Percentiles rank a stretch among this genome's conserved stretches.
Conservation (phyloP, 768 basidiomycete genomes). For the Brasilioporus rufonigricans region DNA sequence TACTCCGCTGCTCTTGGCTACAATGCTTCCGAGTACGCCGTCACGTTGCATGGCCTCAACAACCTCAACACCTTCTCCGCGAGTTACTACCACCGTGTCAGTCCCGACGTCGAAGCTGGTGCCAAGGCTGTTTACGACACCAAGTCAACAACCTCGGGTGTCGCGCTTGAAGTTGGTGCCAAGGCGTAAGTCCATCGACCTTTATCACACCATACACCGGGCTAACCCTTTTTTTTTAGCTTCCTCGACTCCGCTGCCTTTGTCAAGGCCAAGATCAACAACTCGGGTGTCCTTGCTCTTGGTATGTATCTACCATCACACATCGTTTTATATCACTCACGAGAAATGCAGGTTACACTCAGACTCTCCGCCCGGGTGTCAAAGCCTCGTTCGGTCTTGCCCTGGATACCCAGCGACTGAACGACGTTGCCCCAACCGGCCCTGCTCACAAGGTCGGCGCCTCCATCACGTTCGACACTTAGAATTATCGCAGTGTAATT, state of each 20-base stretch:
- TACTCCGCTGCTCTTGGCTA: slow-evolving; percentile 93
- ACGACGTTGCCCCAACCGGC: slow-evolving; percentile 61
- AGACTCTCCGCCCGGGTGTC: slow-evolving; percentile 90
- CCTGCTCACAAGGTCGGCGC: slow-evolving; percentile 85
- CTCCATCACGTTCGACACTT: slow-evolving; percentile 71
- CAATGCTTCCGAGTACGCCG: slow-evolving; percentile 94
- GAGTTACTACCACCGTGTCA: slow-evolving; percentile 98
- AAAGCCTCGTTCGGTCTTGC: slow-evolving; percentile 93
- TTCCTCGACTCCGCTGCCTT: slow-evolving; percentile 88
- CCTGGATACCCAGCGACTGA: slow-evolving; percentile 90
- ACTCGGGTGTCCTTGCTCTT: slow-evolving; percentile 84
- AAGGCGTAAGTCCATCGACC: slow-evolving; percentile 67
- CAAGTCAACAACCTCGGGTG: slow-evolving; percentile 83
- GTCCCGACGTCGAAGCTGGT: slow-evolving; percentile 87
- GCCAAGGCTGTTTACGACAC: slow-evolving; percentile 96
- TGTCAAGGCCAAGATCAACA: slow-evolving; percentile 99
- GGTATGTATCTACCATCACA: slow-evolving; percentile 40
- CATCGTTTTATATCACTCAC: slow-evolving; percentile 8
- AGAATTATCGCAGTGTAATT: slow-evolving; percentile 30
- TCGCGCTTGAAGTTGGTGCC: slow-evolving; percentile 91
- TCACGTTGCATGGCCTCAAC: slow-evolving; percentile 92
- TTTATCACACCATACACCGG: background rate
- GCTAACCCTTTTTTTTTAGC: slow-evolving; percentile 33
- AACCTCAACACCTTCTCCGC: slow-evolving; percentile 93
- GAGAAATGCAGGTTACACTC: slow-evolving; percentile 69